Evolutionary conservation across 2,329 filamentous ascomycete species (phyloP), one percentile per base, ranked within the genome.

Genomic region (Tetracladium maxilliforme): DNA sequence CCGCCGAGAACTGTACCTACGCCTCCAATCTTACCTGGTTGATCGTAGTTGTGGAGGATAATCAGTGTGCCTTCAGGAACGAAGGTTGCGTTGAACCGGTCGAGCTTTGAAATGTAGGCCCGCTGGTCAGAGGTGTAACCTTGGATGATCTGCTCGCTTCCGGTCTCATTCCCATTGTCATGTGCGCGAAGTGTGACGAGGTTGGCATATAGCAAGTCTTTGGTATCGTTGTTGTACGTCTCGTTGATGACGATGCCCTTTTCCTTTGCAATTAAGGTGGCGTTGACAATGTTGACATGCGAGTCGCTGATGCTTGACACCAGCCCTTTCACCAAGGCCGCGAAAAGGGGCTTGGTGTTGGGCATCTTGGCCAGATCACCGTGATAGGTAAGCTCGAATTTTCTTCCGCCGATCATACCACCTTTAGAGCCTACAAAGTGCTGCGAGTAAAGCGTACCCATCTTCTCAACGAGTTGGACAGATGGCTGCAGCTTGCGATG

Each of bases 271-370:
- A 86, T 66, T 14, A 84, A 56, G 21, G 70, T 64, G 1, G 80
- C 80, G 40, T 90, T 87, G 37, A 90, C 80, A 31, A 90, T 83
- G 51, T 86, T 87, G 38, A 86, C 73, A 39, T 78, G 74, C 0
- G 62, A 56, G 29, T 72, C 70, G 28, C 68, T 76, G 35, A 87
- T 77, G 2, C 70, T 68, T 2, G 65, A 62, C 6, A 80, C 63
- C 0, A 90, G 61, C 0, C 81, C 81, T 44, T 84, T 86, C 35
- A 87, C 69, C 2, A 87, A 54, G 0, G 80, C 80, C 0, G 81
- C 79, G 34, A 81, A 82, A 3, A 90, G 61, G 0, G 81, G 81
- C 24, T 80, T 73, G 2, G 80, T 87, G 36, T 80, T 86, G 32
- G 65, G 65, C 32, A 84, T 64, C 10, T 54, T 58, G 0, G 79